These are phyloP conservation scores for Oemleria cerasiformis DNA, from an alignment of 306 rosid genomes.

Conservation along the genomic window DNA sequence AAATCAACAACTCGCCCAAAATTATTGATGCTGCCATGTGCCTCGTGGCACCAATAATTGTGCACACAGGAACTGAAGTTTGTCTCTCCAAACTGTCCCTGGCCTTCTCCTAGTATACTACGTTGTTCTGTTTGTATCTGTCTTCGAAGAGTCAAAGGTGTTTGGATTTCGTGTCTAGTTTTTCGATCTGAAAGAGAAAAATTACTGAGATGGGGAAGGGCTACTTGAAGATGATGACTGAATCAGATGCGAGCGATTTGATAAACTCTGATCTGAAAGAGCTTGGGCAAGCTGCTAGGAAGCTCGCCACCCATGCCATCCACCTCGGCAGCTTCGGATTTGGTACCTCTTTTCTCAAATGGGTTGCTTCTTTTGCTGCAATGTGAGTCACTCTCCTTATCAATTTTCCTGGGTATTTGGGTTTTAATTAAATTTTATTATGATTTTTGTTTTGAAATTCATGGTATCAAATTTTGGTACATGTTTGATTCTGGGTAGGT, in stretches of 20 bases:
- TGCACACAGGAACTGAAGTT: too few relatives aligned
- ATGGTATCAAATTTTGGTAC: not conserved
- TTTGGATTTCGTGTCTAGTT: not conserved
- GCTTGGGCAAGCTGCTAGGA: slow-evolving; percentile 39
- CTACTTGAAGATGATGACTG: slow-evolving; percentile 45
- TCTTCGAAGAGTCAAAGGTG: too few relatives aligned
- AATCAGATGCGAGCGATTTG: slow-evolving; percentile 37
- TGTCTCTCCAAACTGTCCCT: too few relatives aligned
- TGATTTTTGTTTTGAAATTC: not conserved
- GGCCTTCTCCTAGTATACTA: too few relatives aligned
- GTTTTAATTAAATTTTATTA: not conserved
- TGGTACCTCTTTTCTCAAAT: slow-evolving; percentile 56
- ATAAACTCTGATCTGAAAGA: slow-evolving; percentile 59
- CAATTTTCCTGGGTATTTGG: not conserved
- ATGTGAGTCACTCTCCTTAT: slow-evolving; percentile 35
- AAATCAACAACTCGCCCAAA: not conserved
- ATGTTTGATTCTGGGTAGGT: not conserved
- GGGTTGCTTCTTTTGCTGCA: slow-evolving; percentile 73
- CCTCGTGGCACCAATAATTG: not conserved
- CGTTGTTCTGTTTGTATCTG: too few relatives aligned
- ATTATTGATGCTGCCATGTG: not conserved
- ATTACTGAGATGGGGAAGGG: slow-evolving; percentile 20
- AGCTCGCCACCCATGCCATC: slow-evolving; percentile 53
- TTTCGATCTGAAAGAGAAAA: too few relatives aligned
- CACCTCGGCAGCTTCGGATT: slow-evolving; percentile 59